phyloP scores from a whole-genome alignment of 2,329 filamentous ascomycete genomes.

The Talaromyces marneffei region DNA sequence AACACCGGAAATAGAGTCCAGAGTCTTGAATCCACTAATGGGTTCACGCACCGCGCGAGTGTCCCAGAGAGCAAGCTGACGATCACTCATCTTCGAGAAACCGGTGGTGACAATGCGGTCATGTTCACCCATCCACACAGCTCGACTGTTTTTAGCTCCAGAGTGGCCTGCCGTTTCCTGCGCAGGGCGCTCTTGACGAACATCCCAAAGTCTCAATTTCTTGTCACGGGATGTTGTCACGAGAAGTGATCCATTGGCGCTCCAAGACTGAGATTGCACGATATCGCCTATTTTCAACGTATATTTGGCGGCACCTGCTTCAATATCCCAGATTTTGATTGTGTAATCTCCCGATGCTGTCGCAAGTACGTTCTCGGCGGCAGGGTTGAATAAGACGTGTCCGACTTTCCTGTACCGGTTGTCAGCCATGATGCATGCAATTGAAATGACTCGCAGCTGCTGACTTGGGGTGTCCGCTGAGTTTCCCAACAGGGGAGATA shows the following conservation, averaged over 20 bases:
- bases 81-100: slow-evolving; percentile 97
- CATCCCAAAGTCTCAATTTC: slow-evolving; percentile 96
- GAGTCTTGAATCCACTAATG: slow-evolving; percentile 79
- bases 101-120: slow-evolving; percentile 94
- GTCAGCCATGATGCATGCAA: slow-evolving; percentile 21
- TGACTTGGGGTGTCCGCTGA: slow-evolving; percentile 81
- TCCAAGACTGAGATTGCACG: slow-evolving; percentile 94
- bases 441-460: slow-evolving; percentile 19
- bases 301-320: slow-evolving; percentile 66
- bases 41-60: slow-evolving; percentile 71
- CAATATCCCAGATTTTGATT: slow-evolving; percentile 93
- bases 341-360: slow-evolving; percentile 92
- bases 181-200: slow-evolving; percentile 80
- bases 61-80: slow-evolving; percentile 94
- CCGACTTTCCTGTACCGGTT: slow-evolving; percentile 71
- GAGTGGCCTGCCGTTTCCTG: slow-evolving; percentile 80
- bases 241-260: slow-evolving; percentile 75
- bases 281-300: slow-evolving; percentile 83
- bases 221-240: slow-evolving; percentile 96
- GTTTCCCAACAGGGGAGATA: slow-evolving; percentile 71
- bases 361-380: slow-evolving; percentile 90
- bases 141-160: slow-evolving; percentile 94
- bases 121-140: slow-evolving; percentile 95
- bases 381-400: slow-evolving; percentile 95
- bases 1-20: slow-evolving; percentile 94